Evolutionary conservation across 176 grass and related monocot species (phyloP).

Genomic region (Eleusine coracana): DNA sequence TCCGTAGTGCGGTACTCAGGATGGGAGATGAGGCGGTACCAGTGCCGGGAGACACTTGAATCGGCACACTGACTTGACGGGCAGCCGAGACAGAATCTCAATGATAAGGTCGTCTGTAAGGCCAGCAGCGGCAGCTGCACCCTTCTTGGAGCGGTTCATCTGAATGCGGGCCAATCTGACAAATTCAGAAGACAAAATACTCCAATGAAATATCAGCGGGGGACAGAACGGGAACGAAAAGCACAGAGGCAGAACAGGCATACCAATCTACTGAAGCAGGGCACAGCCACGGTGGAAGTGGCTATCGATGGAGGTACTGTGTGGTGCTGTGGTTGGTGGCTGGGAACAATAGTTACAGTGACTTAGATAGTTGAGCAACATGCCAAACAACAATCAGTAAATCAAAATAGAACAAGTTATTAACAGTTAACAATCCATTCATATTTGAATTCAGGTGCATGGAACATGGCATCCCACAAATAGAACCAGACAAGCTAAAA

Average conservation of each 20-base stretch:
- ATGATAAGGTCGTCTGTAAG: not conserved
- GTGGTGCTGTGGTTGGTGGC: not conserved
- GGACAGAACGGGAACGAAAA: not conserved
- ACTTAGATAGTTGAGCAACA: not conserved
- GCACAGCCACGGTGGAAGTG: too few relatives aligned
- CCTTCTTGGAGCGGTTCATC: not conserved
- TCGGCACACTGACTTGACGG: not conserved
- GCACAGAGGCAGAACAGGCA: not conserved
- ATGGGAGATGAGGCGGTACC: not conserved
- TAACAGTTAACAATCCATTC: not conserved
- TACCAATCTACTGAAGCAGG: not conserved
- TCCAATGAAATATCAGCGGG: not conserved
- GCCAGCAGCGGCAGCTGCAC: not conserved
- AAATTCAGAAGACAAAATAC: not conserved
- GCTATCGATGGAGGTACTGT: not conserved
- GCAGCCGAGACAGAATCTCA: not conserved
- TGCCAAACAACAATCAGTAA: not conserved
- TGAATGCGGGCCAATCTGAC: not conserved
- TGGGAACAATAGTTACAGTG: not conserved
- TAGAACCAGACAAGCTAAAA: not conserved
- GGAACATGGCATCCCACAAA: not conserved
- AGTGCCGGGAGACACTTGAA: slow-evolving; percentile 2
- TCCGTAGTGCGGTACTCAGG: not conserved
- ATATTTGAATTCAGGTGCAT: not conserved
- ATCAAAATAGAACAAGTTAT: not conserved